A percentile compares a stretch with the other conserved stretches of the same genome.
Evolutionary conservation across 345 rosid species (phyloP).

Genomic region (Conringia planisiliqua): DNA sequence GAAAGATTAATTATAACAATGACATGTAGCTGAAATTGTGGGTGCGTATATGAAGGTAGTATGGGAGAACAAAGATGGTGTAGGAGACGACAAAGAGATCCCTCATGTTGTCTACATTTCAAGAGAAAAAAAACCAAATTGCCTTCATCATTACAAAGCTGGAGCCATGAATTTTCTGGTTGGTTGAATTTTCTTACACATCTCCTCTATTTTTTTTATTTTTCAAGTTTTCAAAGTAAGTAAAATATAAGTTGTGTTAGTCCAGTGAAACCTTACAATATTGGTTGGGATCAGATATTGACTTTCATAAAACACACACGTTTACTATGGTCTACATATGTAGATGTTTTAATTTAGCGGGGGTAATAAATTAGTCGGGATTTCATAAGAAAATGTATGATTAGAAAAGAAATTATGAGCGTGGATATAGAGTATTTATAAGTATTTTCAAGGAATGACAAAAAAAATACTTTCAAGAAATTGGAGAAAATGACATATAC

Average conservation of each 20-base stretch:
- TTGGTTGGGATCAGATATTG: background rate
- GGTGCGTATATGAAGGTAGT: slow-evolving; percentile 39
- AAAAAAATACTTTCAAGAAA: background rate
- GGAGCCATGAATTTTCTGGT: slow-evolving; percentile 83
- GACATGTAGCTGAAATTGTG: background rate
- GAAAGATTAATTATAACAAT: background rate
- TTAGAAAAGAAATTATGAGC: background rate
- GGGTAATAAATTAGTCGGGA: background rate
- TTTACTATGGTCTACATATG: background rate
- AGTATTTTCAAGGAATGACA: background rate
- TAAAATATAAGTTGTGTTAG: background rate
- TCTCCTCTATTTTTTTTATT: background rate
- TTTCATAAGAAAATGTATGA: background rate
- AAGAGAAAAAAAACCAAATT: slow-evolving; percentile 56
- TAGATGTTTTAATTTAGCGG: background rate
- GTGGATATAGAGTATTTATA: background rate
- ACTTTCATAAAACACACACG: background rate
- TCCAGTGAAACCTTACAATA: too few relatives aligned
- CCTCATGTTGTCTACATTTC: slow-evolving; percentile 66
- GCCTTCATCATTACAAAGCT: slow-evolving; percentile 61
- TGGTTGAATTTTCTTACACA: background rate
- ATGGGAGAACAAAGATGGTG: slow-evolving; percentile 43
- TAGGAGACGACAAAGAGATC: slow-evolving; percentile 34
- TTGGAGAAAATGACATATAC: background rate
- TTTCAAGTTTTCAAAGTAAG: background rate